phyloP scores from a whole-genome alignment of 345 rosid genomes.

The Arabidopsis arenosa region DNA sequence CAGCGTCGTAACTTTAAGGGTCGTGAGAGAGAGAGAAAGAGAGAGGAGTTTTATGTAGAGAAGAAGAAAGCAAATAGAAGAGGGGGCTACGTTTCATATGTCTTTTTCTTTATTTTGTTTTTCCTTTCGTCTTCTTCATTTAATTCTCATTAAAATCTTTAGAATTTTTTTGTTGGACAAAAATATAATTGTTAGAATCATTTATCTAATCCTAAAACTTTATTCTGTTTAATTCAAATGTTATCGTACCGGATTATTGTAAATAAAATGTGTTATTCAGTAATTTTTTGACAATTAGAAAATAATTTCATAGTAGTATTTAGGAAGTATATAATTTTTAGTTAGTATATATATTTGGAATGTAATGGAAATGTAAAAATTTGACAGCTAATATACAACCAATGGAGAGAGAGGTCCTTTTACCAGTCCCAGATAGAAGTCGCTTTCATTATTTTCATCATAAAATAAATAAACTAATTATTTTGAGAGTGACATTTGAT shows the following conservation, averaged over 20 bases:
- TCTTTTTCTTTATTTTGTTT: slow-evolving; percentile 42
- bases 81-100: slow-evolving; percentile 39
- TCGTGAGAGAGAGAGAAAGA: slow-evolving; percentile 24
- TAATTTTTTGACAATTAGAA: neutral
- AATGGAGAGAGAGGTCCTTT: slow-evolving; percentile 41
- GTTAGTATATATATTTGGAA: slow-evolving; percentile 15
- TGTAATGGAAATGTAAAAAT: slow-evolving; percentile 2
- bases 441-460: slow-evolving; percentile 34
- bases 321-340: neutral
- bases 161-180: slow-evolving; percentile 14
- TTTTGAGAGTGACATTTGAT: slow-evolving; percentile 42
- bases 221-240: neutral
- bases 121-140: slow-evolving; percentile 35
- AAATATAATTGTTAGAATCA: neutral
- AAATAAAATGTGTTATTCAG: neutral
- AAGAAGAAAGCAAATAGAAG: slow-evolving; percentile 45
- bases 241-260: neutral
- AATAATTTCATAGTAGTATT: neutral
- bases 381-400: slow-evolving; percentile 49
- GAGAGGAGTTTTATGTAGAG: slow-evolving; percentile 23
- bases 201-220: too few species aligned
- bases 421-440: slow-evolving; percentile 47
- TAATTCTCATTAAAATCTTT: slow-evolving; percentile 28
- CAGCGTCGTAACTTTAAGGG: slow-evolving; percentile 33
- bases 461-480: slow-evolving; percentile 14